Percentiles rank a stretch among this genome's conserved stretches.
Conservation (phyloP, 148 eudicot species). For the Drosera capensis region DNA sequence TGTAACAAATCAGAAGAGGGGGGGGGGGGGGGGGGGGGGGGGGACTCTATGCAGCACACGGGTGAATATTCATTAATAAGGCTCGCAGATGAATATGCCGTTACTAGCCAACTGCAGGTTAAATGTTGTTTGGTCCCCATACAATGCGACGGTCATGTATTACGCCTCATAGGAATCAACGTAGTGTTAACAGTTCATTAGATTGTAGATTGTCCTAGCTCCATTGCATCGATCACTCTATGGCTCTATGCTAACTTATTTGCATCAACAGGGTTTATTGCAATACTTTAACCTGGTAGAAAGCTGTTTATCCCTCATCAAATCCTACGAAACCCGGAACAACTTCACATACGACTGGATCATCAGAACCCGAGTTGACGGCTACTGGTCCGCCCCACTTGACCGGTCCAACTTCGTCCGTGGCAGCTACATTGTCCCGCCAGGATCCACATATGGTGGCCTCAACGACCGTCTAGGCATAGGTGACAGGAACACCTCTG, state of each 20-base stretch:
- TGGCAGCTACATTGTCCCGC: conserved; percentile 56
- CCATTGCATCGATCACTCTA: not conserved
- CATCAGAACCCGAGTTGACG: conserved; percentile 81
- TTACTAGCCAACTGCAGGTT: too few relatives aligned
- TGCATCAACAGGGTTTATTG: conserved; percentile 53
- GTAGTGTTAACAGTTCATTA: too few relatives aligned
- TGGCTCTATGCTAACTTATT: not conserved
- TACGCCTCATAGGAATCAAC: too few relatives aligned
- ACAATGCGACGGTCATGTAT: too few relatives aligned
- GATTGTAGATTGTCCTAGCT: too few relatives aligned
- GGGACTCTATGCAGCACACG: too few relatives aligned
- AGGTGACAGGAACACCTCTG: conserved; percentile 61
- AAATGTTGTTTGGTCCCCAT: too few relatives aligned
- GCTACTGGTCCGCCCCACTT: conserved; percentile 70
- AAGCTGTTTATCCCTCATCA: conserved; percentile 67
- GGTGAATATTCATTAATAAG: too few relatives aligned
- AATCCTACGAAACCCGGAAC: conserved; percentile 31
- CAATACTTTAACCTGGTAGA: conserved; percentile 86
- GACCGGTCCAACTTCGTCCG: conserved; percentile 41
- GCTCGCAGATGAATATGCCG: too few relatives aligned
- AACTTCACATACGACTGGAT: conserved; percentile 89
- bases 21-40: too few relatives aligned
- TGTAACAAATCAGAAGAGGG: too few relatives aligned
- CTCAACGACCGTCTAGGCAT: conserved; percentile 79
- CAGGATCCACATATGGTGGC: conserved; percentile 65